These are phyloP conservation scores for Penicillium maclennaniae DNA, from an alignment of 495 filamentous ascomycete species.

Conservation along the genomic window DNA sequence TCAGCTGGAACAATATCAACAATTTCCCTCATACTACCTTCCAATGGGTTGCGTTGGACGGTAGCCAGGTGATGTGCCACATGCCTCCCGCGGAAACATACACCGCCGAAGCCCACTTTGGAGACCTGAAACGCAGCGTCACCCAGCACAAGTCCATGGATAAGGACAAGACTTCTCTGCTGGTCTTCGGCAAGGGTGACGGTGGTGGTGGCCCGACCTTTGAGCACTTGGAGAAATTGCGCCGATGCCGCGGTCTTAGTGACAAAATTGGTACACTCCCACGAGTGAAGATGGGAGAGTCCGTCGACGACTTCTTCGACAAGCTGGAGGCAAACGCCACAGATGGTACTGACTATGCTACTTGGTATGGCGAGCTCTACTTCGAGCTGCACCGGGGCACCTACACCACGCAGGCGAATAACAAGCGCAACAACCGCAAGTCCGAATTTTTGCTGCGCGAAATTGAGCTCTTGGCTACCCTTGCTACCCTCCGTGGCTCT, in stretches of 20 bases:
- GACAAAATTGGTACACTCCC: conserved; percentile 82
- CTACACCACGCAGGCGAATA: conserved; percentile 96
- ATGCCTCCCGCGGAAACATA: conserved; percentile 95
- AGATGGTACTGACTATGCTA: conserved; percentile 75
- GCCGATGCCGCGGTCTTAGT: conserved; percentile 89
- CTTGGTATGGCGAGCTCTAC: conserved; percentile 98
- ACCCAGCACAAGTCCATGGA: conserved; percentile 94
- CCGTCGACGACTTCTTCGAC: conserved; percentile 96
- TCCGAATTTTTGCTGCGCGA: conserved; percentile 81
- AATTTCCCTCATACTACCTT: conserved; percentile 98
- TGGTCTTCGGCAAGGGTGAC: conserved; percentile 95
- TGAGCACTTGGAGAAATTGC: conserved; percentile 88
- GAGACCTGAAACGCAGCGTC: conserved; percentile 86
- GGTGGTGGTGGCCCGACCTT: conserved; percentile 95
- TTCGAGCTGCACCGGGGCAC: conserved; percentile 95
- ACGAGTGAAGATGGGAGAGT: conserved; percentile 81
- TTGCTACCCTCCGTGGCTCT: conserved; percentile 68
- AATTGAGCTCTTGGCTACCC: conserved; percentile 81
- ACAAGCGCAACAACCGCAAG: conserved; percentile 88
- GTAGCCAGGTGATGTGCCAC: conserved; percentile 93
- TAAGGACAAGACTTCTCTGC: conserved; percentile 77
- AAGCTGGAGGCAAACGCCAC: conserved; percentile 67
- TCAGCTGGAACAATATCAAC: conserved; percentile 98
- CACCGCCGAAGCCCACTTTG: conserved; percentile 91
- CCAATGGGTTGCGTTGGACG: conserved; percentile 94